Evolutionary conservation across 768 basidiomycete genomes (phyloP), one percentile per base, ranked within the genome.

Genomic region (Krasilnikovozyma curviuscula): DNA sequence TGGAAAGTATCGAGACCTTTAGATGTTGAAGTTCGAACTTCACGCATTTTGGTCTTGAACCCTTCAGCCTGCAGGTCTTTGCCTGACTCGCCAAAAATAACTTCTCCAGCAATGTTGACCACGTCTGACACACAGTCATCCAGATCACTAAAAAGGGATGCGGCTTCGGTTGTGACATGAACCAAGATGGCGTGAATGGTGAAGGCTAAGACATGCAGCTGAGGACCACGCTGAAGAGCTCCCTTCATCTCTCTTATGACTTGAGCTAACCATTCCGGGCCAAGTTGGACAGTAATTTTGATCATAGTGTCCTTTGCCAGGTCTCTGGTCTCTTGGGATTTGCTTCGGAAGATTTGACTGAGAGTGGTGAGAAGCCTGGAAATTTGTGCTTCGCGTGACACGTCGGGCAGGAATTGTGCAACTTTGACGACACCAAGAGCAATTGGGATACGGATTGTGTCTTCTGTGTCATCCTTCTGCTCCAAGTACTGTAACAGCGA

Each of bases 41-140:
- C 91, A 19, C 81, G 74, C 76, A 86, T 82, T 64, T 83, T 88
- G 16, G 86, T 88, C 67, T 79, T 84, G 75, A 91, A 95, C 23
- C 79, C 89, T 56, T 88, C 85, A 3, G 79, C 70, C 49, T 78
- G 75, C 0, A 82, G 78, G 57, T 95, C 84, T 63, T 82, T 83
- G 13, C 81, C 83, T 1, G 89, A 88, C 61, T 88, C 78, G 24
- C 91, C 91, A 56, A 95, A 95, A 44, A 95, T 74, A 44, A 95
- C 91, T 59, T 84, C 86, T 0, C 78, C 77, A 14, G 81, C 78
- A 47, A 95, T 67, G 58, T 81, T 74, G 0, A 82, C 78, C 7
- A 88, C 70, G 55, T 85, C 81, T 38, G 74, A 73, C 18, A 86
- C 78, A 54, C 79, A 79, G 14, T 71, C 71, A 55, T 95, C 88